A percentile compares a stretch with the other conserved stretches of the same genome.
Evolutionary conservation across 768 basidiomycete genomes (phyloP).

Genomic region (Solioccasus polychromus): DNA sequence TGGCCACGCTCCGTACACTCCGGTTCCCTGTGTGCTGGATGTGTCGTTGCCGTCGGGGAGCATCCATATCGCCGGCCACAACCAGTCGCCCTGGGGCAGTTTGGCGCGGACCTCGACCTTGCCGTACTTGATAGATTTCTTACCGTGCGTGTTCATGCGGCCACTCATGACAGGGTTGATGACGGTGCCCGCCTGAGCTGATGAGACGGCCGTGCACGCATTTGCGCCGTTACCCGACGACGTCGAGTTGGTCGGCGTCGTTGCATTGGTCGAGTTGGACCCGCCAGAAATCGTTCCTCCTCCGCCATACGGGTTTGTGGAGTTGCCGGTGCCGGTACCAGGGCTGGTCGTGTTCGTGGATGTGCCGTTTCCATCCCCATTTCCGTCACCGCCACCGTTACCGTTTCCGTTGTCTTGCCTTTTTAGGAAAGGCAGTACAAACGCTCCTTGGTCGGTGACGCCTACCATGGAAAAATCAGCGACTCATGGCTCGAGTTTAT

Average conservation of each 20-base stretch:
- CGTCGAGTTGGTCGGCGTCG: conserved; percentile 19
- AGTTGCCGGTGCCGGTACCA: conserved; percentile 61
- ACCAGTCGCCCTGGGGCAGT: conserved; percentile 69
- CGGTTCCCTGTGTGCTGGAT: too few species aligned
- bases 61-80: conserved; percentile 84
- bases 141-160: conserved; percentile 69
- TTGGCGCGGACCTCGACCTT: conserved; percentile 82
- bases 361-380: conserved; percentile 5
- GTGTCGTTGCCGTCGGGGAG: conserved; percentile 59
- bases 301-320: conserved; percentile 34
- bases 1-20: conserved; percentile 73
- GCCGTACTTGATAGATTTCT: conserved; percentile 74
- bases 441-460: conserved; percentile 23
- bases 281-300: conserved; percentile 6
- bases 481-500: too few species aligned
- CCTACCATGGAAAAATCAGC: conserved; percentile 12
- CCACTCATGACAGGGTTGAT: conserved; percentile 86
- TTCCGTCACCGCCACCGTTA: too few species aligned
- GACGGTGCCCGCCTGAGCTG: conserved; percentile 56
- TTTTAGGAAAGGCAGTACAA: conserved; percentile 17
- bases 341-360: conserved; percentile 1
- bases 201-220: conserved; percentile 38
- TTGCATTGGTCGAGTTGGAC: conserved; percentile 22
- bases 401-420: conserved; percentile 22
- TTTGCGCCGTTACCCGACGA: conserved; percentile 22